Percentiles rank a stretch among this genome's conserved stretches.
phyloP scores from a whole-genome alignment of 1,284 basidiomycete genomes.

The Ceratobasidium sp. region DNA sequence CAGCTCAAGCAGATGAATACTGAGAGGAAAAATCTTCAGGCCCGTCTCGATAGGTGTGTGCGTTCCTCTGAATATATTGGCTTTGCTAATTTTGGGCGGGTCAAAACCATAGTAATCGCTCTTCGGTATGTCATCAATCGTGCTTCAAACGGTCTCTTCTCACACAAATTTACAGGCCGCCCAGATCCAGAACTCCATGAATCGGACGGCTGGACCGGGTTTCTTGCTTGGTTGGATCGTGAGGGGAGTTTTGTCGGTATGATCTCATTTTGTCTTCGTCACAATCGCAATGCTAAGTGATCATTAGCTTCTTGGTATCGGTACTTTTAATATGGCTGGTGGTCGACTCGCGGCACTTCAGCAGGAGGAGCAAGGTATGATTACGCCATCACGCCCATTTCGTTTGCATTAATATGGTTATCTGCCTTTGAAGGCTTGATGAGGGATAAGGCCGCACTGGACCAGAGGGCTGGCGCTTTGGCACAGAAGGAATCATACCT shows the following conservation, averaged over 20 bases:
- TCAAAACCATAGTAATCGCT: background rate
- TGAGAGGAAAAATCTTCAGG: background rate
- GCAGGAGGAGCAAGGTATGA: slow-evolving; percentile 4
- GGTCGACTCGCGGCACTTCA: background rate
- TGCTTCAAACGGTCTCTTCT: background rate
- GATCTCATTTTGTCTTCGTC: background rate
- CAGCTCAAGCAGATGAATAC: background rate
- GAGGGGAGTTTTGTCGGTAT: background rate
- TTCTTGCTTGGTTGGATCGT: slow-evolving; percentile 4
- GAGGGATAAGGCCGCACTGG: background rate
- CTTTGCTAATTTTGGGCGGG: no score
- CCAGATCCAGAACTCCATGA: background rate
- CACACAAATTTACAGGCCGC: background rate
- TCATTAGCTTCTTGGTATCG: background rate
- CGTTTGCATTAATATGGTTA: background rate
- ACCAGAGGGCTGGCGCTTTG: background rate
- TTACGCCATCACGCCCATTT: background rate
- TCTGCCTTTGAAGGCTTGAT: background rate
- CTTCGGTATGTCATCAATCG: background rate
- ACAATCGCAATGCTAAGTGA: background rate
- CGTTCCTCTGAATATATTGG: background rate
- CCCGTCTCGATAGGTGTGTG: background rate
- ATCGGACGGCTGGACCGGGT: background rate
- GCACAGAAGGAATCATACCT: background rate
- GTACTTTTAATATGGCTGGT: slow-evolving; percentile 14